Evolutionary conservation across 768 basidiomycete species (phyloP).

Genomic region (Guyanaporus albipodus): DNA sequence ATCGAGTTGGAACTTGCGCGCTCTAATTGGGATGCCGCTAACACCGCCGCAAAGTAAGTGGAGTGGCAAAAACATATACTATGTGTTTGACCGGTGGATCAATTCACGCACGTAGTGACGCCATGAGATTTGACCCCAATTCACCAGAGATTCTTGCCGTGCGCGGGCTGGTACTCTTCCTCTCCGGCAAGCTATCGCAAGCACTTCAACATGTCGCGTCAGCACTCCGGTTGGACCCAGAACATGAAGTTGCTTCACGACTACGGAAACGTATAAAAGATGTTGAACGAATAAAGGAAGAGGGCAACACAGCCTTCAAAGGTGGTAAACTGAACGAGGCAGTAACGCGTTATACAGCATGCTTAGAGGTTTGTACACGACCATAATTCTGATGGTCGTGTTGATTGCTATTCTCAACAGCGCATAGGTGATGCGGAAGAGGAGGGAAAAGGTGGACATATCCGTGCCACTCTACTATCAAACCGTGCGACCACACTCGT

Average conservation of each 20-base stretch:
- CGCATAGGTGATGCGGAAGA: slow-evolving; percentile 63
- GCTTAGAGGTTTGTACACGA: slow-evolving; percentile 52
- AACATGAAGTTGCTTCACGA: slow-evolving; percentile 62
- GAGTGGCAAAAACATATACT: not conserved
- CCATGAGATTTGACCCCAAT: slow-evolving; percentile 63
- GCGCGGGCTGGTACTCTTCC: slow-evolving; percentile 78
- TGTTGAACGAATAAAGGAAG: slow-evolving; percentile 79
- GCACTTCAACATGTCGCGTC: slow-evolving; percentile 67
- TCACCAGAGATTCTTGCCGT: slow-evolving; percentile 76
- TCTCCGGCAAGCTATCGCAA: slow-evolving; percentile 64
- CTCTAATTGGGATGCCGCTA: slow-evolving; percentile 71
- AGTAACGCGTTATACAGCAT: slow-evolving; percentile 62
- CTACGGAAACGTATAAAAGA: slow-evolving; percentile 78
- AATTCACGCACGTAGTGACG: slow-evolving; percentile 48
- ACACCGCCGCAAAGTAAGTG: slow-evolving; percentile 68
- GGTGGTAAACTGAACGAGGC: slow-evolving; percentile 55
- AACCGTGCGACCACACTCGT: slow-evolving; percentile 81
- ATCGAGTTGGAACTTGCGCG: slow-evolving; percentile 74
- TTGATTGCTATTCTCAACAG: slow-evolving; percentile 32
- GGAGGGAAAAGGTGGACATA: slow-evolving; percentile 76
- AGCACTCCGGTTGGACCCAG: slow-evolving; percentile 77
- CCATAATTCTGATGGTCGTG: not conserved
- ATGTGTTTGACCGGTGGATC: slow-evolving; percentile 3
- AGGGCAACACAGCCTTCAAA: slow-evolving; percentile 79
- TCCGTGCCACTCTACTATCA: slow-evolving; percentile 74